phyloP scores from a whole-genome alignment of 306 rosid species.

The Rosa rugosa region DNA sequence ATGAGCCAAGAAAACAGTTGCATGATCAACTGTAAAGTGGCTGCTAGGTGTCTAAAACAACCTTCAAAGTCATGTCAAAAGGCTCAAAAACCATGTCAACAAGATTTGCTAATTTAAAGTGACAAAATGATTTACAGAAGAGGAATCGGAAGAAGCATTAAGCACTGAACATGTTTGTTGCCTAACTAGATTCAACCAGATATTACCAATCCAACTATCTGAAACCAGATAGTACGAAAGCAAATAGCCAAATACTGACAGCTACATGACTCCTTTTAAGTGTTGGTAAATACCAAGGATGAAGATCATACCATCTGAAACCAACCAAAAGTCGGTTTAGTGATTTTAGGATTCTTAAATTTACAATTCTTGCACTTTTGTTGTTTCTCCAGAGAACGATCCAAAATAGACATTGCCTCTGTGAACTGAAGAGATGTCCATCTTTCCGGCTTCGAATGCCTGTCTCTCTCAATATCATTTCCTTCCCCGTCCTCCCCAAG shows the following conservation, averaged over 20 bases:
- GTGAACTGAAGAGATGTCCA: conserved; percentile 83
- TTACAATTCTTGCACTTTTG: conserved; percentile 49
- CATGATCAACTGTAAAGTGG: not conserved
- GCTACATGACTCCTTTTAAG: not conserved
- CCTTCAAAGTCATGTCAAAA: not conserved
- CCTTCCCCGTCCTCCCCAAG: conserved; percentile 23
- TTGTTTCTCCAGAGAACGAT: conserved; percentile 33
- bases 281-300: conserved; percentile 18
- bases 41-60: not conserved
- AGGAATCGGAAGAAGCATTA: not conserved
- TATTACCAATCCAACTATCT: no score
- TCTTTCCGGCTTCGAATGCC: conserved; percentile 33
- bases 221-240: not conserved
- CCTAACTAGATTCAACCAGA: not conserved
- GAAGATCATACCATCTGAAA: conserved; percentile 55
- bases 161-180: not conserved
- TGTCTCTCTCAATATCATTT: conserved; percentile 19
- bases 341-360: conserved; percentile 47
- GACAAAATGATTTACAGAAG: not conserved
- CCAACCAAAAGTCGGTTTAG: conserved; percentile 83
- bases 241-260: not conserved
- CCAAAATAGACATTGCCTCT: conserved; percentile 63
- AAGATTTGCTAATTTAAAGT: not conserved
- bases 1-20: not conserved
- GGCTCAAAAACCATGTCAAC: not conserved